Percentiles rank a stretch among this genome's conserved stretches.
Evolutionary conservation across 371 early-diverging fungal genomes (phyloP).

Genomic region (Circinella umbellata): DNA sequence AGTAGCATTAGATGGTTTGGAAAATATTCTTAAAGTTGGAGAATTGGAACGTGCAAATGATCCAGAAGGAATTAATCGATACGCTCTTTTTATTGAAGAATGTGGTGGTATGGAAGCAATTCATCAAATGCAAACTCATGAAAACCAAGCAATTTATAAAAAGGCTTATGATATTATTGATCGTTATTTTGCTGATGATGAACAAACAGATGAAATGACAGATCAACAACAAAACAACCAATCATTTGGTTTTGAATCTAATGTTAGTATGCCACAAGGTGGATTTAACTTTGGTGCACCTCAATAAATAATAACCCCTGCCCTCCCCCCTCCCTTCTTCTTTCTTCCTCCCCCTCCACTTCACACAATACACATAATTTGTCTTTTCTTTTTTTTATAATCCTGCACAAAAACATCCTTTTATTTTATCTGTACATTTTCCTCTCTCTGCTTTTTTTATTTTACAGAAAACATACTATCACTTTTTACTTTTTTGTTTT

Average conservation of each 20-base stretch:
- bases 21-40: slow-evolving; percentile 75
- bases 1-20: slow-evolving; percentile 90
- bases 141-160: slow-evolving; percentile 92
- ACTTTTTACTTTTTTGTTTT: no score
- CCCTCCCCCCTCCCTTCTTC: no score
- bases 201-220: slow-evolving; percentile 75
- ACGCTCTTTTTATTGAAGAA: slow-evolving; percentile 87
- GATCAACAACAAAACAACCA: slow-evolving; percentile 35
- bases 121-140: slow-evolving; percentile 89
- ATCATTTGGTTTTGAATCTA: slow-evolving; percentile 59
- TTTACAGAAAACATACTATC: no score
- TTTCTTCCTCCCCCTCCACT: no score
- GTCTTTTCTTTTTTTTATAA: no score
- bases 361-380: no score
- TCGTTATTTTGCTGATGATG: slow-evolving; percentile 91
- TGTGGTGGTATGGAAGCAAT: slow-evolving; percentile 93
- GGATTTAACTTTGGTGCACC: slow-evolving; percentile 70
- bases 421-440: no score
- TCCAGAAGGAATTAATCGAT: slow-evolving; percentile 78
- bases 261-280: slow-evolving; percentile 62
- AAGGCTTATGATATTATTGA: slow-evolving; percentile 93
- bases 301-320: background rate
- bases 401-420: no score
- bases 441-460: no score
- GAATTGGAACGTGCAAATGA: slow-evolving; percentile 49